These are phyloP conservation scores for Pittosporum tobira DNA, from an alignment of 129 eudicot genomes.

Conservation along the genomic window DNA sequence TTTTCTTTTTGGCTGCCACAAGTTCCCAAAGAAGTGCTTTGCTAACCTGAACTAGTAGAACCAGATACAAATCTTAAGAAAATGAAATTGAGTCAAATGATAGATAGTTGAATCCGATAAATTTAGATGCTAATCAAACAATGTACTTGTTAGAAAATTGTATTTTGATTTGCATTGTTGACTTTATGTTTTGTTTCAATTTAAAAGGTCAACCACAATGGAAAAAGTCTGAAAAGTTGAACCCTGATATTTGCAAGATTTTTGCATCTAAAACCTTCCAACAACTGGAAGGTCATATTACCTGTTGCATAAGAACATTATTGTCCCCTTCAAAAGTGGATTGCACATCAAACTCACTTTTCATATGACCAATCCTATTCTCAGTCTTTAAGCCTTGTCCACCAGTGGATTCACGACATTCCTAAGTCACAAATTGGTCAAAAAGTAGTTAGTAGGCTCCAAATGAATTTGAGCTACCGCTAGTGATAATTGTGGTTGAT, in stretches of 20 bases:
- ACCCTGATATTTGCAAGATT: too few relatives aligned
- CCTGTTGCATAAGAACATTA: slow-evolving; percentile 98
- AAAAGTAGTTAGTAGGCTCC: not conserved
- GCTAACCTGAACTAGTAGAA: not conserved
- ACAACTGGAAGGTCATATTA: slow-evolving; percentile 25
- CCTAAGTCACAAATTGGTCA: slow-evolving; percentile 29
- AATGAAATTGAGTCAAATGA: too few relatives aligned
- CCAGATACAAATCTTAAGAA: not conserved
- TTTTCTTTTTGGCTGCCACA: not conserved
- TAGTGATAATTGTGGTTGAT: not conserved
- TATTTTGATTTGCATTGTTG: too few relatives aligned
- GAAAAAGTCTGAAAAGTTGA: too few relatives aligned
- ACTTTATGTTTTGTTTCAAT: too few relatives aligned
- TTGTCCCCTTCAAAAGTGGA: slow-evolving; percentile 93
- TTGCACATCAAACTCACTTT: slow-evolving; percentile 87
- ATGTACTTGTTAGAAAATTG: not conserved
- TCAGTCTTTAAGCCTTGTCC: slow-evolving; percentile 84
- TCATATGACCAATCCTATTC: slow-evolving; percentile 77
- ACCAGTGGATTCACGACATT: slow-evolving; percentile 83
- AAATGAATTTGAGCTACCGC: not conserved
- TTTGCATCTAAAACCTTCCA: too few relatives aligned
- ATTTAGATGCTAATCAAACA: not conserved
- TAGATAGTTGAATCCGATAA: too few relatives aligned
- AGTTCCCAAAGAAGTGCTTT: slow-evolving; percentile 7
- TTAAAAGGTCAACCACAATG: too few relatives aligned